phyloP scores from a whole-genome alignment of 352 stramenopile genomes.

The Globisporangium nunn region DNA sequence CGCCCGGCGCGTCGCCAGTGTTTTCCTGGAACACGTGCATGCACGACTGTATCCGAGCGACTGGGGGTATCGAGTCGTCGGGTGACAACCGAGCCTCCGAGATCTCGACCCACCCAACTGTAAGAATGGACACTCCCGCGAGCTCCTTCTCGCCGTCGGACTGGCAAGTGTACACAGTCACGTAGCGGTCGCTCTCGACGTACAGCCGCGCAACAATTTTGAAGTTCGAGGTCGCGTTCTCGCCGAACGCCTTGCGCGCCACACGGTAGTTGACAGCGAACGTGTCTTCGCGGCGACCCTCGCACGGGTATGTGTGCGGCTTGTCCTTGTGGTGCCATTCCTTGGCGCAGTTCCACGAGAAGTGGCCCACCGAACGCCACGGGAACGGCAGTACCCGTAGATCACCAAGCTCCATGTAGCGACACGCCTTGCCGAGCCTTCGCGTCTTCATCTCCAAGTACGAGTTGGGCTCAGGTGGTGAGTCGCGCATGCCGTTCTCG shows the following conservation, averaged over 20 bases:
- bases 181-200: conserved; percentile 5
- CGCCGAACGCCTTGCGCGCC: neutral
- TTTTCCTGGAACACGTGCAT: conserved; percentile 3
- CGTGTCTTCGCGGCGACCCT: neutral
- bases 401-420: conserved; percentile 6
- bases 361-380: neutral
- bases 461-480: neutral
- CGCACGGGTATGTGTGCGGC: conserved; percentile 3
- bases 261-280: conserved; percentile 9
- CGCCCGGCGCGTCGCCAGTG: neutral
- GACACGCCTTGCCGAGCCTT: neutral
- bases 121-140: neutral
- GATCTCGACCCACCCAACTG: conserved; percentile 3
- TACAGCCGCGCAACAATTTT: conserved; percentile 11
- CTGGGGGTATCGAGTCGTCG: neutral
- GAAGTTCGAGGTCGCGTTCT: neutral
- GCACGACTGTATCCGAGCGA: conserved; percentile 5
- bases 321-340: conserved; percentile 10
- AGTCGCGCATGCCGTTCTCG: conserved; percentile 2
- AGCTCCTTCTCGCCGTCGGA: conserved; percentile 8
- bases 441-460: conserved; percentile 1
- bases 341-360: neutral
- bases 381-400: conserved; percentile 2
- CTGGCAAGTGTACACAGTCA: conserved; percentile 6
- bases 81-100: neutral